Conservation (phyloP, 2,329 filamentous ascomycete genomes). For the Lachnellula suecica region DNA sequence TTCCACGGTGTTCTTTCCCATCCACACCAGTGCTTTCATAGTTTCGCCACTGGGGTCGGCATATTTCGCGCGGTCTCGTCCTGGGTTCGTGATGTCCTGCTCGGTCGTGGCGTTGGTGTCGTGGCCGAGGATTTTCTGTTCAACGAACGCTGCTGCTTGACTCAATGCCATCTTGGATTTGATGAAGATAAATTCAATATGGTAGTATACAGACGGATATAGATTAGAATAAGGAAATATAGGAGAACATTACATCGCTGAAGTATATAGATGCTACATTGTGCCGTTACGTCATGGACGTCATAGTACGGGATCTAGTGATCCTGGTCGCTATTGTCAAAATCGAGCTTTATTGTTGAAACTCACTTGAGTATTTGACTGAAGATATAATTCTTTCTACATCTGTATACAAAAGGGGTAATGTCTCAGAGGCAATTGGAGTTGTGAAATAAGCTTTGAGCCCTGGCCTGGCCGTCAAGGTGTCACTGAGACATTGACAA, state of each 20-base stretch:
- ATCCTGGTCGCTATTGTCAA: neutral
- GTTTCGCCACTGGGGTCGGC: conserved; percentile 52
- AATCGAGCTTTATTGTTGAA: neutral
- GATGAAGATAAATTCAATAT: too few species aligned
- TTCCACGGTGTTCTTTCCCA: conserved; percentile 76
- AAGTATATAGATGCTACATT: neutral
- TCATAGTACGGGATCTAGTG: neutral
- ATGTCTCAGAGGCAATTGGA: too few species aligned
- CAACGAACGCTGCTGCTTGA: conserved; percentile 66
- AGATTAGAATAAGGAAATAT: too few species aligned
- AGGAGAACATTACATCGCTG: too few species aligned
- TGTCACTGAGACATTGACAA: too few species aligned
- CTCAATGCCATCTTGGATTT: conserved; percentile 55
- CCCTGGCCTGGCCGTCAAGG: too few species aligned
- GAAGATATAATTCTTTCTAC: neutral
- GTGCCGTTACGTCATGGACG: neutral
- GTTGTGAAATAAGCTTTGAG: too few species aligned
- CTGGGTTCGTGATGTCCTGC: conserved; percentile 71
- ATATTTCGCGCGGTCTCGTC: conserved; percentile 45
- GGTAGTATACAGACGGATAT: too few species aligned
- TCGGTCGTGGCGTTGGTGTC: conserved; percentile 60
- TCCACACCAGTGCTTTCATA: conserved; percentile 83
- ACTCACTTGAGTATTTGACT: neutral
- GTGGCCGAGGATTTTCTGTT: conserved; percentile 65
- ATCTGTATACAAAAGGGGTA: too few species aligned